These are phyloP conservation scores for Filosporella fistucella DNA, from an alignment of 495 filamentous ascomycete genomes.

Conservation along the genomic window DNA sequence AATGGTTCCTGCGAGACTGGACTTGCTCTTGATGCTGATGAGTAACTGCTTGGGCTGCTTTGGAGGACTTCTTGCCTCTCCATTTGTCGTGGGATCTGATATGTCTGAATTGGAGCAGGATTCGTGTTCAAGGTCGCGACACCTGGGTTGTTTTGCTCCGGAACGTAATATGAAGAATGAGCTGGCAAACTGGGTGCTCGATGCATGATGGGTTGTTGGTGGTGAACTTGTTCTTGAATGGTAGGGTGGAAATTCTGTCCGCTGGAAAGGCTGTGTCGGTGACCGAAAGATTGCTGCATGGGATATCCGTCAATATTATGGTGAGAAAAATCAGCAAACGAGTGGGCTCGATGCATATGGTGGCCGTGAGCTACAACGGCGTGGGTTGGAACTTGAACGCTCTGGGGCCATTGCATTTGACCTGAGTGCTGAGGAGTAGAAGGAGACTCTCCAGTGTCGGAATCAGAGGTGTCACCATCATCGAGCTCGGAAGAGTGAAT, in stretches of 20 bases:
- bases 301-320: constrained; percentile 35
- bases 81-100: constrained; percentile 39
- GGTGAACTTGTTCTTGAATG: constrained; percentile 16
- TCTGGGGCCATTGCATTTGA: constrained; percentile 29
- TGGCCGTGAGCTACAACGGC: constrained; percentile 16
- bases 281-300: constrained; percentile 31
- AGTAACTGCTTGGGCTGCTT: constrained; percentile 46
- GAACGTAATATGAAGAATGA: constrained; percentile 34
- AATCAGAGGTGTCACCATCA: constrained; percentile 53
- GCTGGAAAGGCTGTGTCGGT: constrained; percentile 40
- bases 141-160: constrained; percentile 46
- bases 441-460: constrained; percentile 43
- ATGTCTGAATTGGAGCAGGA: constrained; percentile 32
- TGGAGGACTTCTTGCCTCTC: constrained; percentile 36
- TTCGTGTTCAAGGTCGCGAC: constrained; percentile 50
- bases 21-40: constrained; percentile 37
- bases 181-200: constrained; percentile 23
- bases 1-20: constrained; percentile 39
- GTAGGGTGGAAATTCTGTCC: constrained; percentile 28
- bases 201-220: constrained; percentile 19
- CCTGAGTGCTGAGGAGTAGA: constrained; percentile 42
- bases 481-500: constrained; percentile 45
- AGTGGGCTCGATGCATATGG: constrained; percentile 34
- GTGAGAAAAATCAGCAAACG: constrained; percentile 40
- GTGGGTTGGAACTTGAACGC: constrained; percentile 9